Conservation (phyloP, 1,284 basidiomycete genomes). For the Hemileia vastatrix region DNA sequence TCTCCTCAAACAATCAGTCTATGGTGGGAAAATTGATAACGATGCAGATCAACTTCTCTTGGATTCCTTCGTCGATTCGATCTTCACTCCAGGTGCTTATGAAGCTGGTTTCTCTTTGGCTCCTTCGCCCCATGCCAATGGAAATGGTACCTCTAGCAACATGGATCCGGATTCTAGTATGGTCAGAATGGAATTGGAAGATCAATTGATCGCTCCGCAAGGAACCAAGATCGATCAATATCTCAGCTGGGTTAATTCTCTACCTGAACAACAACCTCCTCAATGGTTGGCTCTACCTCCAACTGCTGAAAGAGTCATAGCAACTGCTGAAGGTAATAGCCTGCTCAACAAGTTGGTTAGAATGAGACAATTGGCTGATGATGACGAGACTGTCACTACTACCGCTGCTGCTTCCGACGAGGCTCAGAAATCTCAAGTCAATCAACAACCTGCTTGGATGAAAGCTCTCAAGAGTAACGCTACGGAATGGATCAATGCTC, state of each 20-base stretch:
- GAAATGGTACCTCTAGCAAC: background rate
- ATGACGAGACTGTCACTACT: constrained; percentile 27
- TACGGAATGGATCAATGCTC: constrained; percentile 29
- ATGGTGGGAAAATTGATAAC: constrained; percentile 42
- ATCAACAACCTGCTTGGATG: constrained; percentile 37
- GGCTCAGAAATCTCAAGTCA: constrained; percentile 1
- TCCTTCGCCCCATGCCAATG: constrained; percentile 9
- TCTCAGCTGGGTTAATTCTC: constrained; percentile 36
- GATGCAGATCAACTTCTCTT: constrained; percentile 38
- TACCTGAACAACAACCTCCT: too few relatives aligned
- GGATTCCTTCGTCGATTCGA: constrained; percentile 39
- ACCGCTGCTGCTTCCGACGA: background rate
- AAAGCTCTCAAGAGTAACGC: constrained; percentile 33
- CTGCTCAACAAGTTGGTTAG: constrained; percentile 36
- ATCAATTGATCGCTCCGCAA: constrained; percentile 39
- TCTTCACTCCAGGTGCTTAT: constrained; percentile 39
- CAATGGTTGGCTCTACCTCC: constrained; percentile 41
- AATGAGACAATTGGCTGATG: constrained; percentile 38
- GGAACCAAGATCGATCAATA: constrained; percentile 40
- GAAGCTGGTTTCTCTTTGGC: constrained; percentile 37
- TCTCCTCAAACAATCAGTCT: constrained; percentile 38
- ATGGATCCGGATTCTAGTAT: background rate
- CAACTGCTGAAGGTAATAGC: constrained; percentile 32
- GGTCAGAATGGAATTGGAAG: too few relatives aligned
- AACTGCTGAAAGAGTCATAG: constrained; percentile 39